Percentiles rank a stretch among this genome's conserved stretches.
These are phyloP conservation scores for Trichosporon sp. DNA, from an alignment of 1,284 basidiomycete genomes.

Conservation along the genomic window DNA sequence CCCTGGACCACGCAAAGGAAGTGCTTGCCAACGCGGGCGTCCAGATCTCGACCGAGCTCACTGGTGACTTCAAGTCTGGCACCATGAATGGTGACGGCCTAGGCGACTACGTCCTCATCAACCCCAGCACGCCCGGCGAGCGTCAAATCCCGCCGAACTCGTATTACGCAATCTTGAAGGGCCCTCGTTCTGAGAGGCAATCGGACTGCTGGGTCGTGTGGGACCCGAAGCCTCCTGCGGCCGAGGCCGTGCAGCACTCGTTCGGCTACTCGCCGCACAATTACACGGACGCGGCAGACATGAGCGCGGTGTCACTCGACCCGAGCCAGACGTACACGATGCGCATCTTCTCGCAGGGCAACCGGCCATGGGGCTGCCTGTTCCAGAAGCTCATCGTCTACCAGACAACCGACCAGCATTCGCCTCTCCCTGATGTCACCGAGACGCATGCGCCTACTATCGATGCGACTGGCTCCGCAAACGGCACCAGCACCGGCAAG, in stretches of 20 bases:
- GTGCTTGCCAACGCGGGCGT: background rate
- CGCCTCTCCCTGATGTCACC: background rate
- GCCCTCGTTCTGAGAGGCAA: background rate
- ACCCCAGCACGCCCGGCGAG: background rate
- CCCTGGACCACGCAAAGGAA: background rate
- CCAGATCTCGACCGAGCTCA: background rate
- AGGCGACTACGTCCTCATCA: background rate
- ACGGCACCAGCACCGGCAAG: background rate
- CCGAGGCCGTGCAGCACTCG: slow-evolving; percentile 3
- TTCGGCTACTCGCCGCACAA: slow-evolving; percentile 1
- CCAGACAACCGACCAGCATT: background rate
- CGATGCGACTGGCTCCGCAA: background rate
- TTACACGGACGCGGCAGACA: slow-evolving; percentile 3
- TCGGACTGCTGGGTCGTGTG: slow-evolving; percentile 13
- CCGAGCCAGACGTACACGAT: slow-evolving; percentile 6
- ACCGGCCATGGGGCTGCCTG: slow-evolving; percentile 3
- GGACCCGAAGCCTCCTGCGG: background rate
- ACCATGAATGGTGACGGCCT: background rate
- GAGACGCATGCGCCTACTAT: background rate
- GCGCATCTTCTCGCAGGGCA: slow-evolving; percentile 10
- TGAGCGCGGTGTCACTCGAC: slow-evolving; percentile 13
- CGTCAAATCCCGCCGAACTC: background rate
- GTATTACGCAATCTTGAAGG: slow-evolving; percentile 16
- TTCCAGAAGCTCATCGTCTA: slow-evolving; percentile 12
- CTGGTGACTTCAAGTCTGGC: background rate